Conservation (phyloP, 2,329 filamentous ascomycete genomes). For the Ascochyta viciae-villosae region DNA sequence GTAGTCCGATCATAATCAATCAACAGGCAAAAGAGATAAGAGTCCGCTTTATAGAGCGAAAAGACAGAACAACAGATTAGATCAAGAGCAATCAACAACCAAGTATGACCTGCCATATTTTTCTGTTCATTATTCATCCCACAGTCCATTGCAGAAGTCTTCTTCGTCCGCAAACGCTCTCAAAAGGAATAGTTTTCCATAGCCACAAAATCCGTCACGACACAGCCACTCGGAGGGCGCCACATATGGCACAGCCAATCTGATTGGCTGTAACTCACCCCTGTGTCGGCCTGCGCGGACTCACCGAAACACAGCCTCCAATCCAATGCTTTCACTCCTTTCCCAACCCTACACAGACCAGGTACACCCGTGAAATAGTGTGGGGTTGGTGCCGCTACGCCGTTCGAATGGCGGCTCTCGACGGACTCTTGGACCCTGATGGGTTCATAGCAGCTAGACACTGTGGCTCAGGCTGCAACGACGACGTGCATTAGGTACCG, state of each 20-base stretch:
- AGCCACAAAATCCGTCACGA: not conserved
- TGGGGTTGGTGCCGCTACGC: not conserved
- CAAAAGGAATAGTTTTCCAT: conserved; percentile 3
- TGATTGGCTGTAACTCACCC: not conserved
- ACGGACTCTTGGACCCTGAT: not conserved
- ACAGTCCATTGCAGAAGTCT: not conserved
- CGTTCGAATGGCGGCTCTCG: conserved; percentile 8
- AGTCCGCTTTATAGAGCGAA: not conserved
- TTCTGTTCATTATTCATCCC: not conserved
- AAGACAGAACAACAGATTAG: not conserved
- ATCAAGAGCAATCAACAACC: conserved; percentile 1
- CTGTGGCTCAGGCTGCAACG: conserved; percentile 18
- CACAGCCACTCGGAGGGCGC: conserved; percentile 13
- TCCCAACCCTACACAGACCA: conserved; percentile 1
- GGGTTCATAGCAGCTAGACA: conserved; percentile 11
- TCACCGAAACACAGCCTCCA: conserved; percentile 7
- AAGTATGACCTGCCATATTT: not conserved
- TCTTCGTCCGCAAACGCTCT: not conserved
- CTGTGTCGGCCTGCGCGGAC: conserved; percentile 7
- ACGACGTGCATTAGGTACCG: conserved; percentile 16
- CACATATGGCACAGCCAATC: not conserved
- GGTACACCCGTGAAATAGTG: not conserved
- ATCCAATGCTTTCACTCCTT: conserved; percentile 1
- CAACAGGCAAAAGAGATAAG: not conserved
- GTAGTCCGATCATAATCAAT: not conserved